Evolutionary conservation across 2,329 filamentous ascomycete species (phyloP).

Genomic region (Stylonectria norvegica): DNA sequence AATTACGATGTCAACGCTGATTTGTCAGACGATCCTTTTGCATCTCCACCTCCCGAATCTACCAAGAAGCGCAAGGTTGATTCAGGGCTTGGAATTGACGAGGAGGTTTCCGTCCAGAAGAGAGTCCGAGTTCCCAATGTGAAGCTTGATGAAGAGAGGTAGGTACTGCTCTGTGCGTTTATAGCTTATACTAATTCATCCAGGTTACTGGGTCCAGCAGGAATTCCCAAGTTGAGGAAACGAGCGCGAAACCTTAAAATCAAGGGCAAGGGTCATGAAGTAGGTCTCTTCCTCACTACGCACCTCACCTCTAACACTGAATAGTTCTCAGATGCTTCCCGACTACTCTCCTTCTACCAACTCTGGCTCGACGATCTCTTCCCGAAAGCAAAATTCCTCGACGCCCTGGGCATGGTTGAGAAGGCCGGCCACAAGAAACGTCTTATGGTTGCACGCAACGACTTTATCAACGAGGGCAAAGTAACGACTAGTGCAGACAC

Average conservation of each 20-base stretch:
- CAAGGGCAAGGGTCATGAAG: constrained; percentile 93
- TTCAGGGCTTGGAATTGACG: constrained; percentile 71
- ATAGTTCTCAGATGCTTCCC: constrained; percentile 78
- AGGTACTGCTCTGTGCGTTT: background rate
- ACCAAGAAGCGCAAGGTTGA: constrained; percentile 50
- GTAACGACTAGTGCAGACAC: constrained; percentile 42
- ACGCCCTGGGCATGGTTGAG: constrained; percentile 86
- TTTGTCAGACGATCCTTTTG: constrained; percentile 46
- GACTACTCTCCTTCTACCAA: constrained; percentile 86
- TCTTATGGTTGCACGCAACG: constrained; percentile 69
- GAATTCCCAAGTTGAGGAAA: constrained; percentile 76
- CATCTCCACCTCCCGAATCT: constrained; percentile 42
- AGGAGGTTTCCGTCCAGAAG: constrained; percentile 79
- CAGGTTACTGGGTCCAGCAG: constrained; percentile 76
- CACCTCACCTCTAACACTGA: background rate
- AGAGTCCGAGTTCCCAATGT: constrained; percentile 67
- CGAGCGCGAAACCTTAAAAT: constrained; percentile 71
- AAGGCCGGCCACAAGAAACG: constrained; percentile 84
- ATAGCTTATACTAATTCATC: background rate
- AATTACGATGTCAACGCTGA: constrained; percentile 70
- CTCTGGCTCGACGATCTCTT: constrained; percentile 96
- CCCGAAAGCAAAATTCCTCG: constrained; percentile 88
- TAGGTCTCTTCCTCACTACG: constrained; percentile 33
- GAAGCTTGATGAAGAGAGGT: constrained; percentile 83
- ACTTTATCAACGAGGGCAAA: constrained; percentile 79